Evolutionary conservation across 768 basidiomycete species (phyloP).

Genomic region (Termitomyces sp.): DNA sequence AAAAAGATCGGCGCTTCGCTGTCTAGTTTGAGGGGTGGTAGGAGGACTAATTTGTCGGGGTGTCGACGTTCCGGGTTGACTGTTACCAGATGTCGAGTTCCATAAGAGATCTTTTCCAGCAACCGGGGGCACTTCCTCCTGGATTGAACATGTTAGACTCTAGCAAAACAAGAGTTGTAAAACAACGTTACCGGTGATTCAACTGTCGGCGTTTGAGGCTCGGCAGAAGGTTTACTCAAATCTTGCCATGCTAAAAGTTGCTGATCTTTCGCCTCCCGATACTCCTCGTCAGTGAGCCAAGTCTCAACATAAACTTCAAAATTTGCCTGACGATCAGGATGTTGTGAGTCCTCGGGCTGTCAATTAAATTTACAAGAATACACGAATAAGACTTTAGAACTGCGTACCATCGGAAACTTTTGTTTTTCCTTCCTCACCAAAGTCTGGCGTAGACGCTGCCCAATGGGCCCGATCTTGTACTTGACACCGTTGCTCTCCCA

Average conservation of each 20-base stretch:
- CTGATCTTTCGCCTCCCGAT: constrained; percentile 57
- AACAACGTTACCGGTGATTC: constrained; percentile 32
- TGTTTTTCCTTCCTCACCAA: constrained; percentile 70
- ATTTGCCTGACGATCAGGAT: constrained; percentile 67
- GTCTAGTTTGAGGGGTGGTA: constrained; percentile 20
- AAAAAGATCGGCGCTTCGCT: constrained; percentile 28
- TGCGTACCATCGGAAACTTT: constrained; percentile 69
- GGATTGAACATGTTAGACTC: constrained; percentile 7
- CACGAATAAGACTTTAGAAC: not conserved
- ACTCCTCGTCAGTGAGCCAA: constrained; percentile 78
- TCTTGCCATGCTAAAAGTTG: constrained; percentile 72
- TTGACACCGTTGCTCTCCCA: constrained; percentile 71
- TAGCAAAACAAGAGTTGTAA: constrained; percentile 4
- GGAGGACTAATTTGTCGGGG: constrained; percentile 28
- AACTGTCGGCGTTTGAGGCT: constrained; percentile 37
- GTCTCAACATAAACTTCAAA: constrained; percentile 74
- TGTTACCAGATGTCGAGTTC: constrained; percentile 46
- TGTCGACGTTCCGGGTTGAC: constrained; percentile 30
- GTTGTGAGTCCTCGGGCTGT: constrained; percentile 75
- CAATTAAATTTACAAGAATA: constrained; percentile 3
- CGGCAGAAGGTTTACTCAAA: constrained; percentile 38
- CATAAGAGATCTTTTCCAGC: constrained; percentile 70
- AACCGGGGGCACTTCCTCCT: constrained; percentile 18
- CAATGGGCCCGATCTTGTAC: constrained; percentile 71
- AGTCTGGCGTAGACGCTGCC: constrained; percentile 64